Evolutionary conservation across 352 stramenopile species (phyloP).

Genomic region (Pythium myriotylum): DNA sequence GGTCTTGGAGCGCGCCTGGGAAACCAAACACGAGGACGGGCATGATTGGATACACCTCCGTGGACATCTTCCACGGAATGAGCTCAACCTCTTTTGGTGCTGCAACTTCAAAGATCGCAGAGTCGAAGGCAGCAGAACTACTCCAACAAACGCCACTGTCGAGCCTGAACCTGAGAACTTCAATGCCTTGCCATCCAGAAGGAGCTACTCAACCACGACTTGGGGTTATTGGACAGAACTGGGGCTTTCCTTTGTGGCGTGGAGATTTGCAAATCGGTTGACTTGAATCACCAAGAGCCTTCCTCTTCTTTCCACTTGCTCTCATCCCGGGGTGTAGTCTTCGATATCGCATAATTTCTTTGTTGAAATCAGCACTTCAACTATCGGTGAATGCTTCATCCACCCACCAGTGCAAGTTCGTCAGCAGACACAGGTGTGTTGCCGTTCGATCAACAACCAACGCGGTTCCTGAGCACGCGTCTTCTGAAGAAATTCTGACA

Average conservation of each 20-base stretch:
- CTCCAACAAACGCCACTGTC: constrained; percentile 31
- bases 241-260: too few species aligned
- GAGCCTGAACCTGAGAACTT: constrained; percentile 31
- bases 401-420: constrained; percentile 39
- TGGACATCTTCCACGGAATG: constrained; percentile 30
- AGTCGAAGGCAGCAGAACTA: constrained; percentile 24
- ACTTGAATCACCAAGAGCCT: neutral
- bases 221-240: neutral
- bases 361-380: constrained; percentile 34
- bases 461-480: constrained; percentile 29
- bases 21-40: constrained; percentile 36
- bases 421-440: constrained; percentile 37
- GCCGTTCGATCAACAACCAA: constrained; percentile 37
- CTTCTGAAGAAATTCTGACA: constrained; percentile 21
- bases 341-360: constrained; percentile 30
- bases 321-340: constrained; percentile 28
- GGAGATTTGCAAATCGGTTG: neutral
- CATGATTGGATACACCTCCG: constrained; percentile 22
- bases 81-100: constrained; percentile 21
- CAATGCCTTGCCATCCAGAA: constrained; percentile 1
- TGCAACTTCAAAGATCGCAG: constrained; percentile 29
- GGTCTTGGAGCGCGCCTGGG: neutral
- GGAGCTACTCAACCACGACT: constrained; percentile 1
- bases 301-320: constrained; percentile 25
- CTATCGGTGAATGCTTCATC: constrained; percentile 21